Evolutionary conservation across 2,329 filamentous ascomycete genomes (phyloP).

Genomic region (Colletotrichum lindemuthianum): DNA sequence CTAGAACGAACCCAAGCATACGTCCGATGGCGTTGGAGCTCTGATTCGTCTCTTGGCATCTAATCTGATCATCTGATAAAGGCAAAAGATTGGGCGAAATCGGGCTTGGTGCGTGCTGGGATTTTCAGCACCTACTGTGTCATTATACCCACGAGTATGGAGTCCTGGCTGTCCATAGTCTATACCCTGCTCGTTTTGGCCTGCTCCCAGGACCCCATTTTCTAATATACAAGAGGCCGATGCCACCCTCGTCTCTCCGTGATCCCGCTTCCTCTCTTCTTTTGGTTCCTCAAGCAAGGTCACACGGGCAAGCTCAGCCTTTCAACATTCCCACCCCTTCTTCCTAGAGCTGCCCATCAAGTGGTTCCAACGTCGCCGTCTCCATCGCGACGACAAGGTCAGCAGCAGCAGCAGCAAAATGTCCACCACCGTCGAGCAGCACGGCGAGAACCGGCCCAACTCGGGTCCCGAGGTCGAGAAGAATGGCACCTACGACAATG

Average conservation of each 20-base stretch:
- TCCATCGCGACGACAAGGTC: neutral
- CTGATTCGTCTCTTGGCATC: slow-evolving; percentile 28
- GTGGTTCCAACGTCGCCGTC: slow-evolving; percentile 15
- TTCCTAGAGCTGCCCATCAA: slow-evolving; percentile 4
- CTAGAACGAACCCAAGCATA: slow-evolving; percentile 34
- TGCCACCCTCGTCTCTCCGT: slow-evolving; percentile 2
- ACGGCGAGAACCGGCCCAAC: neutral
- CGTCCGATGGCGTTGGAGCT: slow-evolving; percentile 5
- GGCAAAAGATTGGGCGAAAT: slow-evolving; percentile 30
- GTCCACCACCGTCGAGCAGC: slow-evolving; percentile 22
- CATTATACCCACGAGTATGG: too few species aligned
- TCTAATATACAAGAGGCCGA: slow-evolving; percentile 24
- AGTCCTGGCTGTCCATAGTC: too few species aligned
- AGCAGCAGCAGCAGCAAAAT: slow-evolving; percentile 8
- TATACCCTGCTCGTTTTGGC: neutral
- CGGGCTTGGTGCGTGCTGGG: slow-evolving; percentile 9
- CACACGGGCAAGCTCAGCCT: slow-evolving; percentile 26
- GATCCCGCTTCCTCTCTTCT: slow-evolving; percentile 4
- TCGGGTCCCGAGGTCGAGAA: slow-evolving; percentile 30
- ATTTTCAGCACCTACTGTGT: neutral
- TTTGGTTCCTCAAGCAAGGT: slow-evolving; percentile 27
- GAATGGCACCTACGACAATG: slow-evolving; percentile 18
- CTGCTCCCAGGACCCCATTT: slow-evolving; percentile 2
- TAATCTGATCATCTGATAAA: slow-evolving; percentile 36
- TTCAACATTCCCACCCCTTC: slow-evolving; percentile 19